These are phyloP conservation scores for Phialemoniopsis sp. DNA, from an alignment of 2,329 filamentous ascomycete genomes.

Conservation along the genomic window DNA sequence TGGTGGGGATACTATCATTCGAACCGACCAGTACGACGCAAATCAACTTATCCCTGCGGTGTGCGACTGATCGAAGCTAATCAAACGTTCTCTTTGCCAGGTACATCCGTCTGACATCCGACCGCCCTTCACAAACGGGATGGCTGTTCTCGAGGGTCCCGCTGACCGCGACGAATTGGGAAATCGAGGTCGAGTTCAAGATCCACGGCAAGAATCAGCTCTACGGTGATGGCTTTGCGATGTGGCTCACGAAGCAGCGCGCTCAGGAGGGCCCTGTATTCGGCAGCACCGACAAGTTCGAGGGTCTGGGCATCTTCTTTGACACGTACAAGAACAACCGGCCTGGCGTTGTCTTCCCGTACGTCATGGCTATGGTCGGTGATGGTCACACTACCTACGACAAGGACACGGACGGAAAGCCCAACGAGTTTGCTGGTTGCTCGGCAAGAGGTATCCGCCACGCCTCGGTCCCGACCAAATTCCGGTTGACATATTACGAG, in stretches of 20 bases:
- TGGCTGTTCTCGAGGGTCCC: conserved; percentile 94
- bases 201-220: conserved; percentile 85
- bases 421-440: conserved; percentile 88
- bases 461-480: conserved; percentile 73
- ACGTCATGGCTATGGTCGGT: conserved; percentile 97
- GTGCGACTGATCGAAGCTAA: no score
- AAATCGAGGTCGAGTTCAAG: conserved; percentile 94
- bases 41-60: no score
- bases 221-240: conserved; percentile 92
- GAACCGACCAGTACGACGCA: conserved; percentile 57
- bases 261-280: conserved; percentile 80
- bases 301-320: conserved; percentile 92
- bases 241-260: conserved; percentile 97
- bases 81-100: conserved; percentile 34
- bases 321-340: conserved; percentile 99
- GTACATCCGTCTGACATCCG: conserved; percentile 89
- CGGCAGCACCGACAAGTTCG: conserved; percentile 81
- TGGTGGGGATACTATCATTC: conserved; percentile 88
- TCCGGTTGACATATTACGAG: conserved; percentile 91
- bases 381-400: conserved; percentile 88
- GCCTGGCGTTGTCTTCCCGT: conserved; percentile 91
- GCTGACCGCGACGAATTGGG: conserved; percentile 97
- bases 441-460: conserved; percentile 89
- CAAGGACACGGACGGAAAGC: conserved; percentile 91
- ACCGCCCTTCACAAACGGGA: conserved; percentile 84